Evolutionary conservation across 2,329 filamentous ascomycete species (phyloP), one percentile per base, ranked within the genome.

Genomic region (Aureobasidium vineae): DNA sequence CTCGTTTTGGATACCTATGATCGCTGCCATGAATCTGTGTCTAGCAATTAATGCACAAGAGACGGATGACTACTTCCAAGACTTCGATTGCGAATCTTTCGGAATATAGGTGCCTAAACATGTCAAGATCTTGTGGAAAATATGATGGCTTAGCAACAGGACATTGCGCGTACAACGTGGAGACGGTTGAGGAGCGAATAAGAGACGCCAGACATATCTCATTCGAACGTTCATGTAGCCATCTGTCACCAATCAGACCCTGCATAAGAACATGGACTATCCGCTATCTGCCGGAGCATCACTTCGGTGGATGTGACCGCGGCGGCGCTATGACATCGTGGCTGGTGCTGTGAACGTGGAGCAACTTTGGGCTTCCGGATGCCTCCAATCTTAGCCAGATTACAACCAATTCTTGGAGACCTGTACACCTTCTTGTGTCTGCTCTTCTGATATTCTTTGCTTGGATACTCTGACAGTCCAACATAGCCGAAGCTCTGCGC

Each of bases 301-400:
- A 36, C 33, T 36, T 36, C 33, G 10, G 10, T 13, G 33, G 33
- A 36, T 36, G 33, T 3, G 33, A 36, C 33, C 13, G 43, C 21
- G 15, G 43, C 13, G 11, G 43, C 38, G 41, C 57, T 13, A 61
- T 61, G 57, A 61, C 43, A 57, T 41, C 38, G 57, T 61, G 57
- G 57, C 57, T 61, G 57, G 57, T 61, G 57, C 57, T 61, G 54
- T 45, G 23, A 28, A 19, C 38, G 38, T 49, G 57, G 57, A 43
- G 57, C 57, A 61, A 61, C 40, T 61, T 60, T 61, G 57, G 38
- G 40, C 40, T 59, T 36, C 33, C 40, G 38, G 26, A 45, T 45
- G 54, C 6, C 28, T 23, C 43, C 57, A 61, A 61, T 61, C 57
- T 61, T 61, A 49, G 43, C 28, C 43, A 61, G 56, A 47, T 60